These are phyloP conservation scores for Sonneratia alba DNA, from an alignment of 345 rosid species.

Conservation along the genomic window DNA sequence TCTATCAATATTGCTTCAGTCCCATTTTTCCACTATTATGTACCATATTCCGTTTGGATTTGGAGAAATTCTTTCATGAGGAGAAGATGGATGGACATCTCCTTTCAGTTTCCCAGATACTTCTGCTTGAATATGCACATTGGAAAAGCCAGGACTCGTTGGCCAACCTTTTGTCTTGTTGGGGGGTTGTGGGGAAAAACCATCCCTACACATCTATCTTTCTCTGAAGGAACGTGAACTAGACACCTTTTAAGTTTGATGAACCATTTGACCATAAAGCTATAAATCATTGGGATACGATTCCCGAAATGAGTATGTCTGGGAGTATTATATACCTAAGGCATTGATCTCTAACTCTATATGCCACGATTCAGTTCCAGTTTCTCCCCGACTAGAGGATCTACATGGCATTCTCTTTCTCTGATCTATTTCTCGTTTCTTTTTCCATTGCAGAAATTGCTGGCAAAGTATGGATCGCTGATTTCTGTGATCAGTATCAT, in stretches of 20 bases:
- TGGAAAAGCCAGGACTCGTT: background rate
- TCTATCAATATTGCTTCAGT: background rate
- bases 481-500: slow-evolving; percentile 70
- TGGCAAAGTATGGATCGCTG: slow-evolving; percentile 72
- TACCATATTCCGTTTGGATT: background rate
- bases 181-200: no score
- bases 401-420: background rate
- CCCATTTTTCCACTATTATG: background rate
- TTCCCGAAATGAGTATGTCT: background rate
- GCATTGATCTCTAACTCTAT: background rate
- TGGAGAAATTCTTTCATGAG: background rate
- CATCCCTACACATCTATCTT: background rate
- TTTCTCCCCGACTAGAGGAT: no score
- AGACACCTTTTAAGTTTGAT: background rate
- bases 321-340: background rate
- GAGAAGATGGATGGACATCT: background rate
- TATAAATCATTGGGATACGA: background rate
- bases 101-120: background rate
- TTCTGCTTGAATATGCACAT: background rate
- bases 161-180: no score
- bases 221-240: background rate
- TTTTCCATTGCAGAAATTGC: slow-evolving; percentile 53
- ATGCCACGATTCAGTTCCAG: background rate
- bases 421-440: background rate
- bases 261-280: background rate